Evolutionary conservation across 345 rosid genomes (phyloP).

Genomic region (Cardamine occulta): DNA sequence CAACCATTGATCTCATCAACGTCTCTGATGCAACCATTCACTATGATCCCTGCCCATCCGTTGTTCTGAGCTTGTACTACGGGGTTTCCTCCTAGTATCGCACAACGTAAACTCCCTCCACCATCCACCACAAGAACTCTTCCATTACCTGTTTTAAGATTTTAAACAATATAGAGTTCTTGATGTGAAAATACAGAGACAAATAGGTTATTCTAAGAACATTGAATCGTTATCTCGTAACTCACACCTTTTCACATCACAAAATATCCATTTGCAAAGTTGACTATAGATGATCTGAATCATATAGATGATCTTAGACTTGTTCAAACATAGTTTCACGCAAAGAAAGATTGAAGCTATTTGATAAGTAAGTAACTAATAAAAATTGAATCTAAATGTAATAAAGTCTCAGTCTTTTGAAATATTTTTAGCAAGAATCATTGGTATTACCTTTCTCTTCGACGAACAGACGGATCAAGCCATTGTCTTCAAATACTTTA

Average conservation of each 20-base stretch:
- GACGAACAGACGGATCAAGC: slow-evolving; percentile 74
- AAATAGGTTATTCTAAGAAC: not conserved
- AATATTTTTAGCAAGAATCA: not conserved
- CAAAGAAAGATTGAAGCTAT: slow-evolving; percentile 1
- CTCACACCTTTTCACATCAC: not conserved
- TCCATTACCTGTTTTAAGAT: slow-evolving; percentile 50
- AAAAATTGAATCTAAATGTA: not conserved
- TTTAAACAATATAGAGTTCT: not conserved
- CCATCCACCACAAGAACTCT: slow-evolving; percentile 84
- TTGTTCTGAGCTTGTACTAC: slow-evolving; percentile 89
- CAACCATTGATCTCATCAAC: slow-evolving; percentile 89
- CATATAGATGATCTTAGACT: slow-evolving; percentile 5
- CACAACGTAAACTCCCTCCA: slow-evolving; percentile 74
- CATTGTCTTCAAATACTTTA: slow-evolving; percentile 84
- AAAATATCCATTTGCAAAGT: not conserved
- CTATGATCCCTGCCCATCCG: slow-evolving; percentile 84
- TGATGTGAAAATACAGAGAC: not conserved
- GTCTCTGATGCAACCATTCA: slow-evolving; percentile 77
- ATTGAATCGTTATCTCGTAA: not conserved
- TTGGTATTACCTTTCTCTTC: slow-evolving; percentile 75
- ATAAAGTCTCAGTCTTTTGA: slow-evolving; percentile 12
- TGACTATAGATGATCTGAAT: not conserved
- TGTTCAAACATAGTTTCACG: slow-evolving; percentile 16
- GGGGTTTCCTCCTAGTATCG: slow-evolving; percentile 80
- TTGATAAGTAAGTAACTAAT: not conserved